Evolutionary conservation across 2,329 filamentous ascomycete genomes (phyloP), one percentile per base, ranked within the genome.

Genomic region (Cladophialophora psammophila): DNA sequence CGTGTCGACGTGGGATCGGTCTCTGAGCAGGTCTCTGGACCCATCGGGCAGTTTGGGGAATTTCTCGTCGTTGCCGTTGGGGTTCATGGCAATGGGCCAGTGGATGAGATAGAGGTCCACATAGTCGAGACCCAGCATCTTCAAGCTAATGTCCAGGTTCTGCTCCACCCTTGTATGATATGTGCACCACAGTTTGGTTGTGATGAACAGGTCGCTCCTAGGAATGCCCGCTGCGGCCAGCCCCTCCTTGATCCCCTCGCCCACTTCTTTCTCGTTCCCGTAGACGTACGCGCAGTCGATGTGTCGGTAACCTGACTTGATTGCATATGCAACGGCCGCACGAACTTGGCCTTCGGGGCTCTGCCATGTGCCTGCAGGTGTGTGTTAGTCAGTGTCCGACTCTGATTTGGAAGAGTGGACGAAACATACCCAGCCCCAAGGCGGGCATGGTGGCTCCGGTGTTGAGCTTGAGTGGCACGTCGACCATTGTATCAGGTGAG

Each of bases 71-170:
- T 67, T 85, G 80, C 60, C 79, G 67, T 26, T 82, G 75, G 42
- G 79, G 76, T 56, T 84, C 81, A 61, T 81, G 80, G 75, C 67
- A 83, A 87, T 2, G 83, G 80, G 86, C 83, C 85, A 92, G 78
- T 91, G 89, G 75, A 93, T 90, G 66, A 92, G 82, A 76, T 86
- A 91, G 8, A 92, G 81, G 75, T 92, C 90, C 65, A 92, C 82
- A 75, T 92, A 91, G 67, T 89, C 88, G 40, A 89, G 79, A 9
- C 83, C 86, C 73, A 91, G 83, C 72, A 87, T 84, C 75, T 88
- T 84, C 63, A 91, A 80, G 50, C 88, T 88, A 53, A 85, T 82
- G 70, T 85, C 82, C 54, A 89, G 84, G 71, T 88, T 88, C 70
- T 85, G 79, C 67, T 85, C 80, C 20, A 91, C 90, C 72, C 88